Percentiles rank a stretch among this genome's conserved stretches.
Evolutionary conservation across 2,329 filamentous ascomycete species (phyloP).

Genomic region (Zasmidium angulare): DNA sequence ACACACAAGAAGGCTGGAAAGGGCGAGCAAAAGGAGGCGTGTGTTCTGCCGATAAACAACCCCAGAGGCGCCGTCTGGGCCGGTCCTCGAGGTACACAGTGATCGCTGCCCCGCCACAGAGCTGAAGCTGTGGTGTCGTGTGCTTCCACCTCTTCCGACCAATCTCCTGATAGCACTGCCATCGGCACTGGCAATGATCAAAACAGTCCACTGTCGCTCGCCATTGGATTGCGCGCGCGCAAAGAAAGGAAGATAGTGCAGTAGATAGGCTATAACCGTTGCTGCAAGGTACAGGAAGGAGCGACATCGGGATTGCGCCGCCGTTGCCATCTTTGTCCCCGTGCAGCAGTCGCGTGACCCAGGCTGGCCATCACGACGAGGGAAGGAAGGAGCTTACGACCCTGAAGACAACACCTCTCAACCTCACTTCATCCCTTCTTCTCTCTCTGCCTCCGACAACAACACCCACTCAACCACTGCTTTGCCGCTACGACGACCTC

Average conservation of each 20-base stretch:
- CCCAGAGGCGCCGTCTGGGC: background rate
- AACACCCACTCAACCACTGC: background rate
- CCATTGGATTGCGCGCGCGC: background rate
- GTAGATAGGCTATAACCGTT: background rate
- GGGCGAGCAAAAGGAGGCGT: background rate
- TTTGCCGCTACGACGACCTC: too few relatives aligned
- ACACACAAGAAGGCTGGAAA: background rate
- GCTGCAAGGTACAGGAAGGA: background rate
- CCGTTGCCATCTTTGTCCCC: background rate
- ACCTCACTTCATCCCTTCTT: background rate
- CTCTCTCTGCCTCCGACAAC: background rate
- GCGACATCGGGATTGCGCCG: background rate
- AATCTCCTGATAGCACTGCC: background rate
- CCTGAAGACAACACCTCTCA: background rate
- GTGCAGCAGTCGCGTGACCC: background rate
- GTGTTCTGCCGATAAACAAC: background rate
- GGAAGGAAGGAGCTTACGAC: background rate
- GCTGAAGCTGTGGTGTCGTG: background rate
- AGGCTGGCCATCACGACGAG: background rate
- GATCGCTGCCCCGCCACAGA: background rate
- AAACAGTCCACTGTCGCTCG: background rate
- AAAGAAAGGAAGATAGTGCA: background rate
- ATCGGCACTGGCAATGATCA: too few relatives aligned
- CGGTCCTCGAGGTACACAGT: background rate
- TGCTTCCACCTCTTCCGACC: background rate